phyloP scores from a whole-genome alignment of 352 stramenopile genomes.

The Plasmopara muralis region DNA sequence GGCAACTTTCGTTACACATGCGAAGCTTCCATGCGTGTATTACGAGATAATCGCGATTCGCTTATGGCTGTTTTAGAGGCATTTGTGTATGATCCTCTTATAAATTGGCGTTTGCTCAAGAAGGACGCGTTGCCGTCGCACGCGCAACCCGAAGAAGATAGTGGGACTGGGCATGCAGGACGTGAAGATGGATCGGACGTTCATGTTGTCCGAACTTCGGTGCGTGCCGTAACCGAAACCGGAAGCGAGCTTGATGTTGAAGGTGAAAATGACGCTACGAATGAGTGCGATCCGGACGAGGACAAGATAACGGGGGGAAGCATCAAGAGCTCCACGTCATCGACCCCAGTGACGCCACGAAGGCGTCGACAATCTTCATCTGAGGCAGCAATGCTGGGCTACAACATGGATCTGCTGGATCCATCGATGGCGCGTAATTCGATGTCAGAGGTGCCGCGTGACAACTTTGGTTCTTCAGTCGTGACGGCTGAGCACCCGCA shows the following conservation, averaged over 20 bases:
- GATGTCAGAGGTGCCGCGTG: slow-evolving; percentile 49
- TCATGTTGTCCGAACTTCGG: slow-evolving; percentile 16
- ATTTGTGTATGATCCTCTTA: slow-evolving; percentile 99
- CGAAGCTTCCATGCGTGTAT: slow-evolving; percentile 96
- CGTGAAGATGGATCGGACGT: slow-evolving; percentile 9
- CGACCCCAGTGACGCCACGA: slow-evolving; percentile 29
- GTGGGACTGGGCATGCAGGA: slow-evolving; percentile 19
- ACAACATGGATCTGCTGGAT: slow-evolving; percentile 55
- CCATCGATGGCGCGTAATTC: slow-evolving; percentile 49
- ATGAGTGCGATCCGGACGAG: slow-evolving; percentile 19
- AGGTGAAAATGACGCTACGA: slow-evolving; percentile 15
- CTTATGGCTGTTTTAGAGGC: slow-evolving; percentile 99
- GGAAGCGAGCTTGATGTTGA: slow-evolving; percentile 16
- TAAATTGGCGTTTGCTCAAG: slow-evolving; percentile 96
- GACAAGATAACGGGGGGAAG: slow-evolving; percentile 36
- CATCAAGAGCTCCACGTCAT: slow-evolving; percentile 57
- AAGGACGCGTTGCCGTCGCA: slow-evolving; percentile 75
- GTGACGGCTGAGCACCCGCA: slow-evolving; percentile 62
- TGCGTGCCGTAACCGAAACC: slow-evolving; percentile 12
- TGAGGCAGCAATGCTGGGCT: slow-evolving; percentile 53
- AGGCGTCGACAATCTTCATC: slow-evolving; percentile 55
- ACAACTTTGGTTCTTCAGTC: slow-evolving; percentile 44
- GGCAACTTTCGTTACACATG: slow-evolving; percentile 99
- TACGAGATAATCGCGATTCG: slow-evolving; percentile 97
- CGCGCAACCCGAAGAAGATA: slow-evolving; percentile 56